Base-by-base conservation (phyloP, 1,284 basidiomycete species). In the Neolentinus lepideus region DNA sequence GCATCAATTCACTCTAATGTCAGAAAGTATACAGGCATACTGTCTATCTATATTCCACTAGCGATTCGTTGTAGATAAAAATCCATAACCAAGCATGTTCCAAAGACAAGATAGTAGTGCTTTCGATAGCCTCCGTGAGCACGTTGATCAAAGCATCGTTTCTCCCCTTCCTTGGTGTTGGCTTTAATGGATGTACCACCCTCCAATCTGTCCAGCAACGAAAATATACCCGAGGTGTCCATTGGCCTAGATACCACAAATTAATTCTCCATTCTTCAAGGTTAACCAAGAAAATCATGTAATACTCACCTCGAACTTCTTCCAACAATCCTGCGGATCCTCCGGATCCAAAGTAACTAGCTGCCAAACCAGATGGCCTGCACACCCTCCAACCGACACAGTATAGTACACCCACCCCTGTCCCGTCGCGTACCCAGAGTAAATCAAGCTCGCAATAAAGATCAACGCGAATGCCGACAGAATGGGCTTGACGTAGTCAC, bases 291-390 rank as follows among this genome's bases (percentile, higher is more conserved):
- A n/a, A n/a, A n/a, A n/a, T n/a, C n/a, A n/a, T n/a, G 9, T 35
- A 35, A 16, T 35, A n/a, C 38, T 43, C 38, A 43, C 38, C 6
- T 43, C 38, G 45, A 45, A 69, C 73, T 63, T 60, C 75, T 76
- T 58, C 71, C 78, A 75, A 66, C 85, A 88, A 64, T 83, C 84
- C 19, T 71, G 68, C 2, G 80, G 76, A 1, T 67, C 69, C 25
- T 80, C 73, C 21, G 85, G 67, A 60, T 85, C 72, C 46, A 83
- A 75, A 0, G 74, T 78, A 22, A 64, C 58, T 56, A 81, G 76
- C 64, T 89, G 86, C 81, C 82, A 84, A 1, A 76, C 60, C 9
- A 88, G 66, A 55, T 79, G 77, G 25, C 65, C 60, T 0, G 69
- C 69, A 1, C 72, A 68, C 2, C 80, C 83, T 2, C 76, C 77